phyloP scores from a whole-genome alignment of 179 eudicot species.

The Heliamphora pulchella region DNA sequence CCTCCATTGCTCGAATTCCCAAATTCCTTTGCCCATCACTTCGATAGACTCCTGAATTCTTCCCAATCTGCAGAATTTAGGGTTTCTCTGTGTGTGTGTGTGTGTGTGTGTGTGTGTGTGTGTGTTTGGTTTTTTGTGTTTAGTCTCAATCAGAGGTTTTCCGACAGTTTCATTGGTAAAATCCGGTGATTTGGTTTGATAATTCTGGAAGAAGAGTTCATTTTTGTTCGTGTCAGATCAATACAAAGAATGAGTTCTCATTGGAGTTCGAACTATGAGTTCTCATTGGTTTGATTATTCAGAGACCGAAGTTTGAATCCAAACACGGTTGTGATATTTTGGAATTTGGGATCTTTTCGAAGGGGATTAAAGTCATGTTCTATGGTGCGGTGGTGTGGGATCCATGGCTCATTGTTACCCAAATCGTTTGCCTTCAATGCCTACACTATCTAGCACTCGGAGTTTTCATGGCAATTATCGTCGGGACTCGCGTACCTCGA shows the following conservation, averaged over 20 bases:
- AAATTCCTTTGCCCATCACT: neutral
- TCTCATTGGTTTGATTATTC: neutral
- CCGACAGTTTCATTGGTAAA: neutral
- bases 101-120: too few relatives aligned
- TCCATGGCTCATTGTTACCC: slow-evolving; percentile 94
- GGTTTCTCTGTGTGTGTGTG: neutral
- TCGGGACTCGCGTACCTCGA: slow-evolving; percentile 73
- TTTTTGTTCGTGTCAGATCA: neutral
- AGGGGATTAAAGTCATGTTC: slow-evolving; percentile 60
- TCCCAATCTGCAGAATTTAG: neutral
- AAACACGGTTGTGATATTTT: neutral
- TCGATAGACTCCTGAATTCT: neutral
- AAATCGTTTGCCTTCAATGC: slow-evolving; percentile 88
- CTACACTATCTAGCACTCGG: slow-evolving; percentile 72
- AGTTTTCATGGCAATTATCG: slow-evolving; percentile 48
- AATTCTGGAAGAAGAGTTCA: neutral
- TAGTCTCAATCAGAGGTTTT: neutral
- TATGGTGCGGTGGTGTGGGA: slow-evolving; percentile 93
- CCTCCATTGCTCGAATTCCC: neutral
- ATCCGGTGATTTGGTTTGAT: neutral
- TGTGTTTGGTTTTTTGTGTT: too few relatives aligned
- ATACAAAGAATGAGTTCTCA: neutral
- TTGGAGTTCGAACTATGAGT: slow-evolving; percentile 6
- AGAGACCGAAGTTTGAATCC: neutral
- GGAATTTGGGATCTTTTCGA: neutral